Evolutionary conservation across 2,329 filamentous ascomycete genomes (phyloP).

Genomic region (Aspergillus chevalieri): DNA sequence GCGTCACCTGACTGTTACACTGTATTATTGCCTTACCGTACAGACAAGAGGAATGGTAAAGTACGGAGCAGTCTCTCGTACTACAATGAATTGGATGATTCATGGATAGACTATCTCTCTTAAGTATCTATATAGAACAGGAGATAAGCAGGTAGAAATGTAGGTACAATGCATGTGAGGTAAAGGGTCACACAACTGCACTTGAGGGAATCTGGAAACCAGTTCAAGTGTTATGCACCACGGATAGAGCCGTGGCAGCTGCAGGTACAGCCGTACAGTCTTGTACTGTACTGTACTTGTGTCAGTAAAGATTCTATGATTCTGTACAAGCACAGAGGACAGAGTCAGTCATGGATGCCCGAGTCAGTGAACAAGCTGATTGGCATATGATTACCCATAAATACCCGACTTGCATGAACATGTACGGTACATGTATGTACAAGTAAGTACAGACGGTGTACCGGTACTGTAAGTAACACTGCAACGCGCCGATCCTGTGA

Average conservation of each 20-base stretch:
- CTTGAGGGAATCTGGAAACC: too few relatives aligned
- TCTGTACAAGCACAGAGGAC: neutral
- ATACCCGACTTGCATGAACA: neutral
- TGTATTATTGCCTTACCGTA: neutral
- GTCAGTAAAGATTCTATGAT: too few relatives aligned
- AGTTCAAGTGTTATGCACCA: constrained; percentile 3
- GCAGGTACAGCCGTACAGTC: constrained; percentile 12
- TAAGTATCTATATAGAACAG: neutral
- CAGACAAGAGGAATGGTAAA: neutral
- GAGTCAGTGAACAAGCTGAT: neutral
- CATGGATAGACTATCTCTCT: too few relatives aligned
- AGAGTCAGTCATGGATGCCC: neutral
- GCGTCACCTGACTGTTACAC: neutral
- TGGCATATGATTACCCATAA: constrained; percentile 1
- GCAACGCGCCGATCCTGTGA: neutral
- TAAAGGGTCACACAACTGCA: too few relatives aligned
- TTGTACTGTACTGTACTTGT: constrained; percentile 5
- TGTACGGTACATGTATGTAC: neutral
- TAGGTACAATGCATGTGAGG: too few relatives aligned
- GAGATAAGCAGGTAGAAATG: too few relatives aligned
- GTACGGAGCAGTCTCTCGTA: neutral
- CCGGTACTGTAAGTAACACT: neutral
- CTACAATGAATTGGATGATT: neutral
- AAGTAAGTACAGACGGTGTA: neutral
- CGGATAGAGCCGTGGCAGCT: constrained; percentile 6